Conservation (phyloP, 768 basidiomycete genomes). For the Clitopilus passeckerianus region DNA sequence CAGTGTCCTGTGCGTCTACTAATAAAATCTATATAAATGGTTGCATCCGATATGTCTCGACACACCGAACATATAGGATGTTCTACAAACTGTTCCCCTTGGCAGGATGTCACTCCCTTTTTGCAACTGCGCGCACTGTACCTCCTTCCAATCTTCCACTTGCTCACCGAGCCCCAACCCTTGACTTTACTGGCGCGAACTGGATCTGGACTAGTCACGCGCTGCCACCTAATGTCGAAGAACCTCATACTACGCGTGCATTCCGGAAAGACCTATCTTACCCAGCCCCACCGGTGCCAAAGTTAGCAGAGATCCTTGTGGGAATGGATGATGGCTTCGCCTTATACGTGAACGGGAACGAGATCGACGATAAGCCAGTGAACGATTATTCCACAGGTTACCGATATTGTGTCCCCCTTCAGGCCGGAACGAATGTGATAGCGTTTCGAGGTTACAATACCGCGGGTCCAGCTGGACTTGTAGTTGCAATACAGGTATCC, state of each 20-base stretch:
- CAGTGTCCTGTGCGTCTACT: too few relatives aligned
- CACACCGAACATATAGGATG: too few relatives aligned
- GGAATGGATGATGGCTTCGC: constrained; percentile 1
- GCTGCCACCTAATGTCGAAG: not conserved
- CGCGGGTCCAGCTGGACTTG: constrained; percentile 2
- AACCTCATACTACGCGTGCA: not conserved
- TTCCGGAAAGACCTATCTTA: not conserved
- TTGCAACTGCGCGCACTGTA: too few relatives aligned
- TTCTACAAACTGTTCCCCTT: too few relatives aligned
- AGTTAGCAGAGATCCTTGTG: constrained; percentile 6
- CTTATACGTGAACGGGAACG: constrained; percentile 3
- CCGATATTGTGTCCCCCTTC: not conserved
- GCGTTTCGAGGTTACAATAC: constrained; percentile 1
- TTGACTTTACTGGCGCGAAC: not conserved
- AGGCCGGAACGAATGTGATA: constrained; percentile 1
- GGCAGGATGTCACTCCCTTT: too few relatives aligned
- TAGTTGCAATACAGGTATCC: constrained; percentile 1
- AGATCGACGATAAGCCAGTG: not conserved
- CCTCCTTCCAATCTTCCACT: not conserved
- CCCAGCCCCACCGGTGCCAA: not conserved
- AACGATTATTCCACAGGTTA: not conserved
- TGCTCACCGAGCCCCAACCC: not conserved
- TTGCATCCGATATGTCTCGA: too few relatives aligned
- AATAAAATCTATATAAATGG: too few relatives aligned
- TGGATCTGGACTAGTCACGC: not conserved